Percentiles rank a stretch among this genome's conserved stretches.
phyloP scores from a whole-genome alignment of 306 rosid genomes.

The Fragaria nilgerrensis region DNA sequence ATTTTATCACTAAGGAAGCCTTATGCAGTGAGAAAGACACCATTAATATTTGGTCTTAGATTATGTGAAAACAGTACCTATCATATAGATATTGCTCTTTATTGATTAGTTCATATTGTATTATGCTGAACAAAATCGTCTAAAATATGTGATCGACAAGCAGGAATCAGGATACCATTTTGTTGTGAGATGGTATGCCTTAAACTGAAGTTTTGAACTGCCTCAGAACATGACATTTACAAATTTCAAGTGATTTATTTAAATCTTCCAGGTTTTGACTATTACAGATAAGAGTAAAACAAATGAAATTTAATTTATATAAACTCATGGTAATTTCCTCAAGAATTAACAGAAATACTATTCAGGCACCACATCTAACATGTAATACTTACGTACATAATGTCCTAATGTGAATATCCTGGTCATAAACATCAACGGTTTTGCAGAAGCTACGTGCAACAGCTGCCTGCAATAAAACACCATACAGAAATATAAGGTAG shows the following conservation, averaged over 20 bases:
- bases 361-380: neutral
- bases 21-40: slow-evolving; percentile 1
- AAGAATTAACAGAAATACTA: neutral
- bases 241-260: neutral
- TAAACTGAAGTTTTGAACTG: neutral
- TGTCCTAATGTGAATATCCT: slow-evolving; percentile 75
- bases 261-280: neutral
- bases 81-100: neutral
- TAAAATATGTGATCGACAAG: neutral
- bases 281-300: neutral
- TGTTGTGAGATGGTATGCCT: neutral
- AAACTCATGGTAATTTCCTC: neutral
- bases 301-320: neutral
- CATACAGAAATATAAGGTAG: slow-evolving; percentile 16
- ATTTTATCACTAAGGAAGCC: no score
- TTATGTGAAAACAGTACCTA: neutral
- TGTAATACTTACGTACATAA: slow-evolving; percentile 63
- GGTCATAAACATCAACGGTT: slow-evolving; percentile 81
- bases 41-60: neutral
- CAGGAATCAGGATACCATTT: neutral
- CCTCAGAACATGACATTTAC: neutral
- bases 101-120: neutral
- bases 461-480: slow-evolving; percentile 59
- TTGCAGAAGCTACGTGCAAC: slow-evolving; percentile 77
- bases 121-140: neutral